A percentile compares a stretch with the other conserved stretches of the same genome.
These are phyloP conservation scores for Nannochloris sp. DNA, from an alignment of 139 green algal species.

Conservation along the genomic window DNA sequence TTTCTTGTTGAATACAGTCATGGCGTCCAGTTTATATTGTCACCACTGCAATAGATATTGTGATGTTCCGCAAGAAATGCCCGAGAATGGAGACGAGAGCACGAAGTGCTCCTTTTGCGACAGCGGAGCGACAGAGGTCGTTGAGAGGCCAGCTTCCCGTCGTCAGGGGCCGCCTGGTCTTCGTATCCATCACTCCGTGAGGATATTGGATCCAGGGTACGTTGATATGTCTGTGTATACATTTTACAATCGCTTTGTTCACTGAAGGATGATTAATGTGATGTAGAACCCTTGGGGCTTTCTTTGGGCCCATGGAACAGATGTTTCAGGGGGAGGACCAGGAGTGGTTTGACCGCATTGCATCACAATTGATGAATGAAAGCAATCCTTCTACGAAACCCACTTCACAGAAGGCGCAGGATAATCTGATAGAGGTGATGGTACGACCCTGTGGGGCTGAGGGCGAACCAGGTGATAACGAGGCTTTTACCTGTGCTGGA, in stretches of 20 bases:
- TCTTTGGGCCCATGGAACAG: constrained; percentile 1
- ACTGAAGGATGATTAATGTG: no score
- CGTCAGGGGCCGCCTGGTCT: not conserved
- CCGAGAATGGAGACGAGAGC: not conserved
- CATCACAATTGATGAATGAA: constrained; percentile 20
- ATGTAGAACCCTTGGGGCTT: not conserved
- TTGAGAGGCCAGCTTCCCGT: not conserved
- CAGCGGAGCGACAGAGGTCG: not conserved
- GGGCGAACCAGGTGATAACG: constrained; percentile 9
- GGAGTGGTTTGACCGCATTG: constrained; percentile 20
- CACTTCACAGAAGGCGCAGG: constrained; percentile 4
- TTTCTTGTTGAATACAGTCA: no score
- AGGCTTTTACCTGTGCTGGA: constrained; percentile 14
- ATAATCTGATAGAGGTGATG: constrained; percentile 7
- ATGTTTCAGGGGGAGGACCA: constrained; percentile 10
- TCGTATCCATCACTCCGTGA: no score
- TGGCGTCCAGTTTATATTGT: not conserved
- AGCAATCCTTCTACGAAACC: constrained; percentile 14
- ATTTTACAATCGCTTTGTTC: no score
- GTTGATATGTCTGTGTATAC: no score
- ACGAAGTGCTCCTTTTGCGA: not conserved
- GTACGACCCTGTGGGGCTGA: constrained; percentile 12
- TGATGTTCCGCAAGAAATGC: not conserved
- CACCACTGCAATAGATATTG: not conserved
- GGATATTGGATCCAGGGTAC: no score